Conservation (phyloP, 2,329 filamentous ascomycete genomes). For the Hymenoscyphus scutula region DNA sequence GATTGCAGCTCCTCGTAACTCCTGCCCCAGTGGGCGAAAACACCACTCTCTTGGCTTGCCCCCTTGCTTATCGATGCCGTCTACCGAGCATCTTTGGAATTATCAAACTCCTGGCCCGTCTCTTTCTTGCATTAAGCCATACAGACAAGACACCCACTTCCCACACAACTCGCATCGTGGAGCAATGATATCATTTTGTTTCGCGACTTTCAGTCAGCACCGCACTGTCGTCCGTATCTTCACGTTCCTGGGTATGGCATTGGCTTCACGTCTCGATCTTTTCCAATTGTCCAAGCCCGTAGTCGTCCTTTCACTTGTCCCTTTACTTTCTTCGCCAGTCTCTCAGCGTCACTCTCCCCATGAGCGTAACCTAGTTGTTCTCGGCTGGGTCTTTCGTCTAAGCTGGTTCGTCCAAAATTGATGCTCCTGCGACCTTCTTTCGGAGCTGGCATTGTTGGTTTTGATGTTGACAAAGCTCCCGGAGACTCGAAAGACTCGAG, state of each 20-base stretch:
- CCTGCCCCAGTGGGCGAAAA: background rate
- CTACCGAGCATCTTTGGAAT: background rate
- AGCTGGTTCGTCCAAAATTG: constrained; percentile 20
- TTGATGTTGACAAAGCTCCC: constrained; percentile 5
- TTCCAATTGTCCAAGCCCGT: constrained; percentile 26
- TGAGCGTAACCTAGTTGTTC: constrained; percentile 6
- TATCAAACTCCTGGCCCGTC: background rate
- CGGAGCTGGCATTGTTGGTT: background rate
- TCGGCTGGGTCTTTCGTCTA: constrained; percentile 18
- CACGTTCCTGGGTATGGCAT: constrained; percentile 25
- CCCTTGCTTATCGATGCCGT: background rate
- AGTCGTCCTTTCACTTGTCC: constrained; percentile 23
- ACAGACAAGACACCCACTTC: background rate
- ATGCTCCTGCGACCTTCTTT: constrained; percentile 22
- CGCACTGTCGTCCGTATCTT: background rate
- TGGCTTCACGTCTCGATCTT: constrained; percentile 19
- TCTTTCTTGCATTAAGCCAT: background rate
- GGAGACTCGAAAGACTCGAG: constrained; percentile 17
- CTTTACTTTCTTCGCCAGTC: constrained; percentile 16
- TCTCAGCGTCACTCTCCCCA: constrained; percentile 15
- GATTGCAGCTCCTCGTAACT: background rate
- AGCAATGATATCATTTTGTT: background rate
- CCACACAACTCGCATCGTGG: background rate
- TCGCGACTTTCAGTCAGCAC: background rate
- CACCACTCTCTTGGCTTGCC: background rate